phyloP scores from a whole-genome alignment of 805 yeast species.

The Phaffomyces thermotolerans region DNA sequence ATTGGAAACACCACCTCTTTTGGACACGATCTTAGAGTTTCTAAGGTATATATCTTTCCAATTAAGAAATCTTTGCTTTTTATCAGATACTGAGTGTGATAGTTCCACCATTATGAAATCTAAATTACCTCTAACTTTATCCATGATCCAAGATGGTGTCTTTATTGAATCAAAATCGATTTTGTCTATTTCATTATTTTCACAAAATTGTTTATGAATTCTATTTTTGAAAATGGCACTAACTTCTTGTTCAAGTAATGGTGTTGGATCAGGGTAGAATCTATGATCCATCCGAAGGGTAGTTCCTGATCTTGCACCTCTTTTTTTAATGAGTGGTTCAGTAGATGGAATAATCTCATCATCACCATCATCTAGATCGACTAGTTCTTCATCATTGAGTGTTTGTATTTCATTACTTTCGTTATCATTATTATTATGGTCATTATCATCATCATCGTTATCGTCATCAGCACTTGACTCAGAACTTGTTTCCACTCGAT shows the following conservation, averaged over 20 bases:
- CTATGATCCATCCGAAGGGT: not conserved
- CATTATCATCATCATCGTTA: not conserved
- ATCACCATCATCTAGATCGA: constrained; percentile 2
- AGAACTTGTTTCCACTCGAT: too few relatives aligned
- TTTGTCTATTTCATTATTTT: not conserved
- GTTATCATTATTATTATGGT: not conserved
- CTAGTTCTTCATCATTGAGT: not conserved
- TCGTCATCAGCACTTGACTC: not conserved
- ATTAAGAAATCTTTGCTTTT: too few relatives aligned
- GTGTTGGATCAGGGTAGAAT: not conserved
- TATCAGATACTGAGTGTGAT: not conserved
- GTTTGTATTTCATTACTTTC: too few relatives aligned
- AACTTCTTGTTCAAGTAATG: not conserved
- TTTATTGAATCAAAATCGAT: constrained; percentile 1
- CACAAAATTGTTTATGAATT: not conserved
- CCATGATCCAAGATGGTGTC: not conserved
- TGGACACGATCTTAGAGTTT: not conserved
- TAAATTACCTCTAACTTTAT: not conserved
- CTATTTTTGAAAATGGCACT: constrained; percentile 1
- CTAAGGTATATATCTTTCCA: constrained; percentile 1
- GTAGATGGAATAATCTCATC: not conserved
- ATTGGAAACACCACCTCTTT: not conserved
- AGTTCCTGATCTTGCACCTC: too few relatives aligned
- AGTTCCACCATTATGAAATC: not conserved
- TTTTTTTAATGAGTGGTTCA: too few relatives aligned